Conservation (phyloP, 768 basidiomycete species). For the Scleroderma bovista region DNA sequence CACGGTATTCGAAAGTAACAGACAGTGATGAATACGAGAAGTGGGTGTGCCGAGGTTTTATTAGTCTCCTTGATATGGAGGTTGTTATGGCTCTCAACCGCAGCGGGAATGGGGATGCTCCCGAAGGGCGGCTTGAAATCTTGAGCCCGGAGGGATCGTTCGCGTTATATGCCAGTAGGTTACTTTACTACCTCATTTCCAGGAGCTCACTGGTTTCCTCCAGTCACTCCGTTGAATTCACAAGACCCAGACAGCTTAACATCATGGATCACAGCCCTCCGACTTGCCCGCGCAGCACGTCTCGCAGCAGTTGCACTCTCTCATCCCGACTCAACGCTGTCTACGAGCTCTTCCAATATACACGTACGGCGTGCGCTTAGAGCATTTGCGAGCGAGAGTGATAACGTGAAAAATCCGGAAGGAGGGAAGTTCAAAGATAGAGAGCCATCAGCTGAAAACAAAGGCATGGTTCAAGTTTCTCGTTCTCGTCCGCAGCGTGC, state of each 20-base stretch:
- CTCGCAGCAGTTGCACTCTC: constrained; percentile 65
- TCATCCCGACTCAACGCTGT: constrained; percentile 76
- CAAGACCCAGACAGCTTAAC: constrained; percentile 23
- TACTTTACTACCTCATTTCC: not conserved
- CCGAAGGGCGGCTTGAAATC: constrained; percentile 63
- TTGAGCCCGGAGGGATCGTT: constrained; percentile 76
- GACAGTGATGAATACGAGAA: constrained; percentile 46
- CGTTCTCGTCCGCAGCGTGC: constrained; percentile 19
- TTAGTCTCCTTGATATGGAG: constrained; percentile 69
- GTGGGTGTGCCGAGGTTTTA: constrained; percentile 69
- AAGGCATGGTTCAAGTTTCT: not conserved
- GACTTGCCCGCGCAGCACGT: constrained; percentile 64
- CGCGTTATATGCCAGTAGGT: constrained; percentile 62
- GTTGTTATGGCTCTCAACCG: constrained; percentile 49
- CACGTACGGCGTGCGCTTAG: constrained; percentile 71
- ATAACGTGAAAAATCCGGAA: constrained; percentile 9
- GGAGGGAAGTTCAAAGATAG: not conserved
- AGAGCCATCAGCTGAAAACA: not conserved
- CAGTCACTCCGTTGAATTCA: constrained; percentile 3
- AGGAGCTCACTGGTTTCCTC: not conserved
- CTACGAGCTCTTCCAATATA: constrained; percentile 68
- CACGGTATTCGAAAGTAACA: constrained; percentile 12
- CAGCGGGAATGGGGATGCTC: constrained; percentile 12
- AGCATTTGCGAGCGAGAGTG: constrained; percentile 53
- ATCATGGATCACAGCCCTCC: constrained; percentile 66